Evolutionary conservation across 768 basidiomycete genomes (phyloP), one percentile per base, ranked within the genome.

Genomic region (Cystofilobasidium ferigula): DNA sequence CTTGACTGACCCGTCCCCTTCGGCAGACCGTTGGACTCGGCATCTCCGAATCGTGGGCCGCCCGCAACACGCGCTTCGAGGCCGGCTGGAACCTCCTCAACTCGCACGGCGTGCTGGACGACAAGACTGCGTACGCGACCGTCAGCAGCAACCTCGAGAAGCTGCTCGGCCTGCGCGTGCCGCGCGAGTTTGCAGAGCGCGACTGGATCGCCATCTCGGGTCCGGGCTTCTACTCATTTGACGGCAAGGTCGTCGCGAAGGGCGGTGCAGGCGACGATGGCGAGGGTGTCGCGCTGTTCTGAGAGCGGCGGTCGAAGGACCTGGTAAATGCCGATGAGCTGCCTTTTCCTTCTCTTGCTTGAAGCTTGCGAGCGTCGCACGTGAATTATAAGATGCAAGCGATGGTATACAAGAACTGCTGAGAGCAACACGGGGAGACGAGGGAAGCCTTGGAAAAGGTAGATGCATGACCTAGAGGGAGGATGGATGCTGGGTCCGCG

Each of bases 61-160:
- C 63, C 3, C 82, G 87, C 30, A 89, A 86, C 72, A 80, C 86
- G 9, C 82, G 86, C 18, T 87, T 91, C 70, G 89, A 94, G 69
- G 76, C 84, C 35, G 87, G 83, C 48, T 93, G 91, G 90, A 87
- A 86, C 69, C 70, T 83, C 77, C 24, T 60, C n/a, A 32, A 26
- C 18, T 62, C 67, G 13, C n/a, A n/a, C n/a, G 47, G 26, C 32
- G 57, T 62, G 35, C 67, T 68, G 10, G 45, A 61, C 13, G 36
- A 26, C 12, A n/a, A 42, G 42, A 30, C n/a, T 0, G 84, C 85
- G 0, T 72, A 85, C 43, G 81, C 79, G 7, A 75, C 85, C 3
- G 83, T 78, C 12, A 81, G 82, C 42, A 76, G 78, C 34, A 84
- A 84, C 71, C 70, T 86, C 13, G 83, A 83, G 68, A 78, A 79